phyloP scores from a whole-genome alignment of 2,329 filamentous ascomycete species.

The Gnomoniopsis smithogilvyi region DNA sequence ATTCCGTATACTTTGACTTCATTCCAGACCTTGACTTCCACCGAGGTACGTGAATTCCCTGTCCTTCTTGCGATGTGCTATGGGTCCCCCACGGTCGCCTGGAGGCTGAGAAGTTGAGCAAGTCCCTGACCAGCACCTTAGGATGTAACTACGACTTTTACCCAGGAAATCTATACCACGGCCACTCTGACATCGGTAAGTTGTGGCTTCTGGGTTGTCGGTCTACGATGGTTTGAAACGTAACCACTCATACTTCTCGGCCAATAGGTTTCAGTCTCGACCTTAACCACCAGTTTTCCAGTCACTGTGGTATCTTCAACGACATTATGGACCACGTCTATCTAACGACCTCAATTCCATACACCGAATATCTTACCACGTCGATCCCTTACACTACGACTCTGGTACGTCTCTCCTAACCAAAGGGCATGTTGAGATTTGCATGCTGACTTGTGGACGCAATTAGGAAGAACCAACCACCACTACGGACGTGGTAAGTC shows the following conservation, averaged over 20 bases:
- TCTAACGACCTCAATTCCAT: neutral
- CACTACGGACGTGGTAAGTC: neutral
- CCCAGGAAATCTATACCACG: neutral
- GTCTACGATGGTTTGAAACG: neutral
- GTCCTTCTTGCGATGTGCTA: neutral
- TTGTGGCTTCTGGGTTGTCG: neutral
- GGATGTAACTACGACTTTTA: neutral
- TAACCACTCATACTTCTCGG: neutral
- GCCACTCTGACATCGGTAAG: neutral
- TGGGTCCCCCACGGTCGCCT: neutral
- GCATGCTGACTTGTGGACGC: neutral
- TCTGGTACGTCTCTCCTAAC: neutral
- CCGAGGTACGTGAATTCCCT: neutral
- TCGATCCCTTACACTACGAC: conserved; percentile 1
- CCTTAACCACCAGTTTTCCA: neutral
- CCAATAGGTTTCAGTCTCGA: neutral
- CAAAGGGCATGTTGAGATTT: neutral
- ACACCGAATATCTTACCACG: neutral
- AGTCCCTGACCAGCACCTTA: neutral
- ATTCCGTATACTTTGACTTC: neutral
- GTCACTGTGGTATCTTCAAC: neutral
- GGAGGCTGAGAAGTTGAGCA: neutral
- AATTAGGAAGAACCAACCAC: neutral
- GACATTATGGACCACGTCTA: neutral
- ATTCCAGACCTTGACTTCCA: neutral